These are phyloP conservation scores for Penicillium antarcticum DNA, from an alignment of 495 filamentous ascomycete genomes.

Conservation along the genomic window DNA sequence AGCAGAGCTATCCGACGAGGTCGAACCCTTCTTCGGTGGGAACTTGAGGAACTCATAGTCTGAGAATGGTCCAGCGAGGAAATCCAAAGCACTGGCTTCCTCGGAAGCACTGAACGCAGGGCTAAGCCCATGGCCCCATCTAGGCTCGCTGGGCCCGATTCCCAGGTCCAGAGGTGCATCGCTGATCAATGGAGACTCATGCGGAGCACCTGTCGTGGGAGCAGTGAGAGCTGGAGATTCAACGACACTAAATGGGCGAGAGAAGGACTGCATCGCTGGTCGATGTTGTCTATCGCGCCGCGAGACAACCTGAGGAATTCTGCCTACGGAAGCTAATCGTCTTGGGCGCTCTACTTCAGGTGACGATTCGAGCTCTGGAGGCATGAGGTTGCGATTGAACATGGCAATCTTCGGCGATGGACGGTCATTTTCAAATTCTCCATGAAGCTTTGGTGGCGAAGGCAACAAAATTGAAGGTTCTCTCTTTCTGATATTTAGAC, in stretches of 20 bases:
- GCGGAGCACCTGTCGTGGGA: constrained; percentile 6
- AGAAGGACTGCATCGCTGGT: constrained; percentile 78
- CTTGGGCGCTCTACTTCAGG: constrained; percentile 30
- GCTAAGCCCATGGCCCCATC: constrained; percentile 27
- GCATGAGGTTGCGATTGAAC: constrained; percentile 27
- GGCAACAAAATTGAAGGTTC: constrained; percentile 53
- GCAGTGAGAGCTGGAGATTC: constrained; percentile 29
- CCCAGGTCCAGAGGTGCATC: constrained; percentile 9
- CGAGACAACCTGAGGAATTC: constrained; percentile 85
- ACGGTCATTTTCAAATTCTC: constrained; percentile 37
- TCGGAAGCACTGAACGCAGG: constrained; percentile 39
- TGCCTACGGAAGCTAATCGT: constrained; percentile 75
- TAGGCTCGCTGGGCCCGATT: constrained; percentile 7
- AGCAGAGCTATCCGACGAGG: constrained; percentile 66
- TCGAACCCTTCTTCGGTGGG: constrained; percentile 66
- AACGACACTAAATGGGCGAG: constrained; percentile 66
- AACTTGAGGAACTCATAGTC: constrained; percentile 67
- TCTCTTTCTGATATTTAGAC: constrained; percentile 36
- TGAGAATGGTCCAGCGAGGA: constrained; percentile 37
- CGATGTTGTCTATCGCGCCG: constrained; percentile 63
- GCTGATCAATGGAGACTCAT: constrained; percentile 12
- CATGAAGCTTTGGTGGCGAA: constrained; percentile 48
- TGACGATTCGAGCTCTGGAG: constrained; percentile 12
- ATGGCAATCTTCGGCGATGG: constrained; percentile 42
- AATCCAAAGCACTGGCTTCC: constrained; percentile 31